These are phyloP conservation scores for Scytalidium sp. DNA, from an alignment of 2,329 filamentous ascomycete genomes.

Conservation along the genomic window DNA sequence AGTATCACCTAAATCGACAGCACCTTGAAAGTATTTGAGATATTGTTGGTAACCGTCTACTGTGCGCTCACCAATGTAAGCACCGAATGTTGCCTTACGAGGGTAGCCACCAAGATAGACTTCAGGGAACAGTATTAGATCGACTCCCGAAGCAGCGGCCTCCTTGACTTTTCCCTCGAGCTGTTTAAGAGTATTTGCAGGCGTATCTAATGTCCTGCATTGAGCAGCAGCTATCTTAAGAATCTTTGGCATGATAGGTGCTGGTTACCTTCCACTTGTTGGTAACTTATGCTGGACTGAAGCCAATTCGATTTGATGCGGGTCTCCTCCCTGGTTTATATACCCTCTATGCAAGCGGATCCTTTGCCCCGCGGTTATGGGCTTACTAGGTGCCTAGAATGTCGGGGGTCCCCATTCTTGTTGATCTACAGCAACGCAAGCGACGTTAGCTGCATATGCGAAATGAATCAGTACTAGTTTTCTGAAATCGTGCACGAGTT, in stretches of 20 bases:
- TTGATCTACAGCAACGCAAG: not conserved
- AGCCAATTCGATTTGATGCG: too few species aligned
- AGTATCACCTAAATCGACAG: slow-evolving; percentile 83
- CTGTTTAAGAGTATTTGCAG: slow-evolving; percentile 56
- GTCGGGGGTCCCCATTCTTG: too few species aligned
- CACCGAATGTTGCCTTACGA: slow-evolving; percentile 75
- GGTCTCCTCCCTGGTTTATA: too few species aligned
- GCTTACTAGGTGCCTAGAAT: too few species aligned
- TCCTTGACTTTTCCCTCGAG: slow-evolving; percentile 60
- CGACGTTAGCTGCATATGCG: not conserved
- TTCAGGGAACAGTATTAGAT: slow-evolving; percentile 86
- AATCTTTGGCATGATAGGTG: slow-evolving; percentile 16
- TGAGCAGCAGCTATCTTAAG: slow-evolving; percentile 46
- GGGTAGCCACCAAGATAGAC: slow-evolving; percentile 92
- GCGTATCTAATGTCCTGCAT: slow-evolving; percentile 42
- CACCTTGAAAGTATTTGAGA: slow-evolving; percentile 72
- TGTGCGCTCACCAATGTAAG: slow-evolving; percentile 66
- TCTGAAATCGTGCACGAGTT: too few species aligned
- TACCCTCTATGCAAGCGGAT: too few species aligned
- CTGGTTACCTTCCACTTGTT: not conserved
- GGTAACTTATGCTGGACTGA: too few species aligned
- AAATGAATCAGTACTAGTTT: not conserved
- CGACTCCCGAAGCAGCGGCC: slow-evolving; percentile 52
- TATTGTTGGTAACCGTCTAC: slow-evolving; percentile 76
- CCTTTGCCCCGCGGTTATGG: too few species aligned